phyloP scores from a whole-genome alignment of 305 asterid genomes.

The Rubia tinctorum region DNA sequence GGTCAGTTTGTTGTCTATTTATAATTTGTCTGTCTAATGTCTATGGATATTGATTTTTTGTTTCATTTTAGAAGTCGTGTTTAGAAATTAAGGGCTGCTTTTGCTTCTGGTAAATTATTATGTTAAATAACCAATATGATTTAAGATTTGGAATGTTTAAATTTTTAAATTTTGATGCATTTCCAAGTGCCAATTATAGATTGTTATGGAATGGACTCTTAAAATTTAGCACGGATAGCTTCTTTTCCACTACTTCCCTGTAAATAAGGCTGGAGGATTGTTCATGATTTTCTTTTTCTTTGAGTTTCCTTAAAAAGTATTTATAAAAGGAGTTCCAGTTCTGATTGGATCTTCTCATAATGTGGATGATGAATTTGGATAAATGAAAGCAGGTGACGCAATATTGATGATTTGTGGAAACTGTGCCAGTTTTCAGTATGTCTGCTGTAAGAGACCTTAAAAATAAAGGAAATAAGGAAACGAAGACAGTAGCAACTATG shows the following conservation, averaged over 20 bases:
- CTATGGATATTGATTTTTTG: background rate
- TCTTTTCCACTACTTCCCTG: background rate
- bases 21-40: background rate
- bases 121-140: background rate
- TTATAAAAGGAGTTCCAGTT: background rate
- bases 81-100: background rate
- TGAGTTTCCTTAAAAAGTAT: no score
- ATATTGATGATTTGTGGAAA: background rate
- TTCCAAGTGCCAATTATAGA: background rate
- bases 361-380: background rate
- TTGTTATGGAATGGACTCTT: background rate
- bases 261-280: background rate
- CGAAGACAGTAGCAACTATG: background rate
- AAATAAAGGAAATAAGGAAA: background rate
- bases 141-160: background rate
- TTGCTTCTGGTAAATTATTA: background rate
- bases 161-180: background rate
- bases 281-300: no score
- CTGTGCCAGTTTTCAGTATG: background rate
- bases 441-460: background rate
- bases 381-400: background rate
- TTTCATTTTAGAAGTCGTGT: background rate
- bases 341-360: background rate
- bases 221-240: background rate
- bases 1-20: constrained; percentile 31